Conservation (phyloP, 441 rosid genomes). For the Gossypium gossypioides region DNA sequence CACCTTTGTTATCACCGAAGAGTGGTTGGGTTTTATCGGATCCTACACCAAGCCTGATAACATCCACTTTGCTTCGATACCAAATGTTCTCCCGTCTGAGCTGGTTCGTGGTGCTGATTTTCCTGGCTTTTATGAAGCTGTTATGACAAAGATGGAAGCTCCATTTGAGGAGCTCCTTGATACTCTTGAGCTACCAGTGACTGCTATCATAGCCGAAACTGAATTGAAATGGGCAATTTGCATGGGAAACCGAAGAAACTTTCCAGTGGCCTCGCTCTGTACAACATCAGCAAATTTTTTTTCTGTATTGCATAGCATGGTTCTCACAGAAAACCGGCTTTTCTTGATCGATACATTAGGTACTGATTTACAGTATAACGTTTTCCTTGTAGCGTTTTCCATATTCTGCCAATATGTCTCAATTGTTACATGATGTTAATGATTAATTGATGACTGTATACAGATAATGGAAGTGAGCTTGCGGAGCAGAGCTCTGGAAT, state of each 20-base stretch:
- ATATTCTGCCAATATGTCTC: neutral
- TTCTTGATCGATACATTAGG: constrained; percentile 33
- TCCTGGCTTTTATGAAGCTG: constrained; percentile 34
- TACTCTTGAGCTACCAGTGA: constrained; percentile 19
- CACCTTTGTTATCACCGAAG: constrained; percentile 54
- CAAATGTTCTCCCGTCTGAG: constrained; percentile 57
- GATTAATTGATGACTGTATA: neutral
- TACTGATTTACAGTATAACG: neutral
- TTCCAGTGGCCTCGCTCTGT: constrained; percentile 46
- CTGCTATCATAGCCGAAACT: constrained; percentile 34
- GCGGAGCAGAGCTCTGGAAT: constrained; percentile 5
- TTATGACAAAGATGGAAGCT: constrained; percentile 31
- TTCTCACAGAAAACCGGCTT: constrained; percentile 31
- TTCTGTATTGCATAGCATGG: constrained; percentile 32
- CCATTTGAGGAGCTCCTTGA: constrained; percentile 48
- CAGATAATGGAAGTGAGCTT: neutral
- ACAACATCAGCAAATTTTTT: constrained; percentile 29
- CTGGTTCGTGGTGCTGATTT: constrained; percentile 32
- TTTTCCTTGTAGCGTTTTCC: constrained; percentile 9
- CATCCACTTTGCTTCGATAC: constrained; percentile 31
- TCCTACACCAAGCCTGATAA: constrained; percentile 25
- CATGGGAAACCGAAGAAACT: constrained; percentile 36
- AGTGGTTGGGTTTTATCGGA: constrained; percentile 48
- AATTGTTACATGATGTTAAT: neutral
- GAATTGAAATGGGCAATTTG: constrained; percentile 30